Conservation (phyloP, 164 flowering plant species). For the Vitis amurensis region DNA sequence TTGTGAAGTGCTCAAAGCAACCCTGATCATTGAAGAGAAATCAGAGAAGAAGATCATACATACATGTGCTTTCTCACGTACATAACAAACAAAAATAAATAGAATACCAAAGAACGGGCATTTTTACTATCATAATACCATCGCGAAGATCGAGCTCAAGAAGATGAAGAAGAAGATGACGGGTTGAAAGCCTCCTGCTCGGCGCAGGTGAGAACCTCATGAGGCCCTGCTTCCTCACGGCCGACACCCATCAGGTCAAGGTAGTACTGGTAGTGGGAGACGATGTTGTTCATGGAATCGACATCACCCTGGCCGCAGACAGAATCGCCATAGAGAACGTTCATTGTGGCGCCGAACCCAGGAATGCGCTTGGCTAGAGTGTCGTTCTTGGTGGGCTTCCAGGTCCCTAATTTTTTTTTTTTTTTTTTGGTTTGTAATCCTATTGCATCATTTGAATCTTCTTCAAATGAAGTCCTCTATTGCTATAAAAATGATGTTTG, state of each 20-base stretch:
- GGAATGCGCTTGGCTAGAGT: constrained; percentile 65
- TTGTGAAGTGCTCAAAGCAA: too few relatives aligned
- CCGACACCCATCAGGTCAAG: constrained; percentile 82
- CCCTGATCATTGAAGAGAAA: too few relatives aligned
- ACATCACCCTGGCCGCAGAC: constrained; percentile 71
- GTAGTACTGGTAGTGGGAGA: constrained; percentile 75
- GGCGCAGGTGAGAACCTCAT: constrained; percentile 59
- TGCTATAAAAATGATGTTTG: too few relatives aligned
- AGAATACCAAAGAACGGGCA: too few relatives aligned
- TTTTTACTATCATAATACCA: too few relatives aligned
- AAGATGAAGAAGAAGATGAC: constrained; percentile 38
- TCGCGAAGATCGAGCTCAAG: too few relatives aligned
- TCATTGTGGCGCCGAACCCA: constrained; percentile 90
- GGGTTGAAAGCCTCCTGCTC: constrained; percentile 76
- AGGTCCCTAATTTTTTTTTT: constrained; percentile 33
- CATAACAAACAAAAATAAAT: too few relatives aligned
- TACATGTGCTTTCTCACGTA: too few relatives aligned
- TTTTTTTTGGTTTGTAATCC: too few relatives aligned
- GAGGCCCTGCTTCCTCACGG: constrained; percentile 65
- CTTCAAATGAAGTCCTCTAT: too few relatives aligned
- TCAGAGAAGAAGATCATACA: too few relatives aligned
- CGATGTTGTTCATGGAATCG: constrained; percentile 67
- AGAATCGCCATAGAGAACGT: constrained; percentile 67
- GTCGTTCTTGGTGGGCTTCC: constrained; percentile 94
- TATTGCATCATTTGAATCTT: too few relatives aligned